These are phyloP conservation scores for Podospora didyma DNA, from an alignment of 495 filamentous ascomycete species.

Conservation along the genomic window DNA sequence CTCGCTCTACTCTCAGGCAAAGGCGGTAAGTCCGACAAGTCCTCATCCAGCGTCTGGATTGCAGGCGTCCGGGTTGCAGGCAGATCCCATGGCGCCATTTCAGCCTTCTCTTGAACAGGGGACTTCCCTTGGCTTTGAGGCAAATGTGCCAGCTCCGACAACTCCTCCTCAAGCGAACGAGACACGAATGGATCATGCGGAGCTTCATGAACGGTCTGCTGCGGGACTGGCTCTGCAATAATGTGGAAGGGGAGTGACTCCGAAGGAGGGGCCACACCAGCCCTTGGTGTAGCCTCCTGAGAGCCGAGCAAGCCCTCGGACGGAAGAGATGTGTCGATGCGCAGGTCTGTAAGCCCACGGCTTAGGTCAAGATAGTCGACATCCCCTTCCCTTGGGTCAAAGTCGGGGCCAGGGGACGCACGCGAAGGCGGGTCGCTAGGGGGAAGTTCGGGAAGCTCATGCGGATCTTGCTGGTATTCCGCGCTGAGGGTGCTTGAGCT, in stretches of 20 bases:
- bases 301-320: constrained; percentile 18
- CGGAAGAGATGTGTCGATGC: constrained; percentile 25
- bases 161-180: neutral
- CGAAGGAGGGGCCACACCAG: neutral
- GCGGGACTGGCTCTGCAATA: neutral
- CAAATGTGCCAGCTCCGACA: constrained; percentile 3
- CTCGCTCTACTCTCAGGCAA: constrained; percentile 12
- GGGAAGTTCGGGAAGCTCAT: constrained; percentile 31
- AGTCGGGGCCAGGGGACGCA: constrained; percentile 23
- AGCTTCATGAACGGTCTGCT: neutral
- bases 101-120: neutral
- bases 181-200: too few relatives aligned
- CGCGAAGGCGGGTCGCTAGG: constrained; percentile 29
- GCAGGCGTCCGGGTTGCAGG: neutral
- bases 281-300: constrained; percentile 34
- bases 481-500: constrained; percentile 13
- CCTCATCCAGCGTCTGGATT: neutral
- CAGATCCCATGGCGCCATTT: neutral
- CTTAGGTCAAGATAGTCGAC: constrained; percentile 11
- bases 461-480: constrained; percentile 2
- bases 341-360: constrained; percentile 12
- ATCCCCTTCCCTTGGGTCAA: constrained; percentile 7
- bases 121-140: constrained; percentile 2
- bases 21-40: constrained; percentile 7
- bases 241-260: neutral